A percentile compares a stretch with the other conserved stretches of the same genome.
Evolutionary conservation across 305 asterid species (phyloP).

Genomic region (Solanum aculeatissimum): DNA sequence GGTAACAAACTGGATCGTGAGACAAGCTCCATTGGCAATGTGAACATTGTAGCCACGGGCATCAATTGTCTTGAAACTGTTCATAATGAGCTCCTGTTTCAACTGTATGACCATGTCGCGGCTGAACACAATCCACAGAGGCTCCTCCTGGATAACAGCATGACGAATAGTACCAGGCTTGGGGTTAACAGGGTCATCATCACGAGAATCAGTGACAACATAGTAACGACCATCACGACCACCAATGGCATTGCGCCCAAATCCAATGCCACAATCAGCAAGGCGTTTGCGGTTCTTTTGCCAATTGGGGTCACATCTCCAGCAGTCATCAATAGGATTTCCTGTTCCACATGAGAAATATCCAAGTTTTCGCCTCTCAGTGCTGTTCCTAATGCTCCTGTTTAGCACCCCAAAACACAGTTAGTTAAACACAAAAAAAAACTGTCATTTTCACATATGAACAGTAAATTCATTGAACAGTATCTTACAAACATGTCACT

Average conservation of each 20-base stretch:
- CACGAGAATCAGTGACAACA: constrained; percentile 59
- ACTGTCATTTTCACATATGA: neutral
- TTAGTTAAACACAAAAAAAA: neutral
- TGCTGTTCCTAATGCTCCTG: constrained; percentile 70
- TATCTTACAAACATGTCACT: neutral
- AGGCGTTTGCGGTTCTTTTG: constrained; percentile 75
- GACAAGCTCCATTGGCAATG: constrained; percentile 76
- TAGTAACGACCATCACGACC: constrained; percentile 82
- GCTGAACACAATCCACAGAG: constrained; percentile 86
- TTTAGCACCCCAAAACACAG: neutral
- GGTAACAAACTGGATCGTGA: constrained; percentile 64
- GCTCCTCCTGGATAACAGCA: constrained; percentile 77
- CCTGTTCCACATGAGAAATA: constrained; percentile 86
- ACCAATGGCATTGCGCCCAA: constrained; percentile 86
- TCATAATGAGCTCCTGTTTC: constrained; percentile 83
- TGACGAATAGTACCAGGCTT: constrained; percentile 77
- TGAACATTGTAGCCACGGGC: constrained; percentile 86
- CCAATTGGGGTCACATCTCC: constrained; percentile 89
- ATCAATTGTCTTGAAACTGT: constrained; percentile 85
- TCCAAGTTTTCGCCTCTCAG: constrained; percentile 77
- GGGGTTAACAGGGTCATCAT: constrained; percentile 79
- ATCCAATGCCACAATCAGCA: constrained; percentile 85
- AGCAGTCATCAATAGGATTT: constrained; percentile 87
- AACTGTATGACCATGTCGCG: constrained; percentile 77
- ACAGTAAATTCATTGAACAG: neutral